Evolutionary conservation across 2,329 filamentous ascomycete genomes (phyloP).

Genomic region (Sporothrix schenckii): DNA sequence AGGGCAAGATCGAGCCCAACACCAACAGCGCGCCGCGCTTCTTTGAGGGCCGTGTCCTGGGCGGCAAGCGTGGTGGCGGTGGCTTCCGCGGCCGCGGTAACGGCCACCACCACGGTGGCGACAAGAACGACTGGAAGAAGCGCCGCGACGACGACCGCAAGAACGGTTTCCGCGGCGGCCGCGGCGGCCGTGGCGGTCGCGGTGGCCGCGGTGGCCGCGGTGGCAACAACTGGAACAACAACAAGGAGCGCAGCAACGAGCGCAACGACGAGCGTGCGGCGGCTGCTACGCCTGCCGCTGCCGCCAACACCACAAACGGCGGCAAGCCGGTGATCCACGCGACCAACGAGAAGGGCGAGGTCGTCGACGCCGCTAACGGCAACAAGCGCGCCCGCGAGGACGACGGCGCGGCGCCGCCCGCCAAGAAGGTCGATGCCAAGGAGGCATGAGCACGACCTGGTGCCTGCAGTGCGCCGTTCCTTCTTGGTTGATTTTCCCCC

Average conservation of each 20-base stretch:
- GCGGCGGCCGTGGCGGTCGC: slow-evolving; percentile 46
- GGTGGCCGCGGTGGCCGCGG: slow-evolving; percentile 42
- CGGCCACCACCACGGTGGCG: slow-evolving; percentile 43
- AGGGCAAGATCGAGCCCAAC: slow-evolving; percentile 68
- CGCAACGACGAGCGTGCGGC: slow-evolving; percentile 41
- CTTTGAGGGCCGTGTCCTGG: slow-evolving; percentile 52
- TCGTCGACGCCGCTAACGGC: slow-evolving; percentile 44
- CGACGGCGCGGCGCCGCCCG: slow-evolving; percentile 49
- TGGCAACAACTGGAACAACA: slow-evolving; percentile 44
- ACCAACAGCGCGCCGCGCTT: slow-evolving; percentile 49
- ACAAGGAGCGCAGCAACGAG: slow-evolving; percentile 37
- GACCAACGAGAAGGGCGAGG: slow-evolving; percentile 44
- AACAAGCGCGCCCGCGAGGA: slow-evolving; percentile 61
- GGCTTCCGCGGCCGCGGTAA: slow-evolving; percentile 45
- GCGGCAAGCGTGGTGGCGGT: slow-evolving; percentile 39
- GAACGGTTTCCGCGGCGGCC: slow-evolving; percentile 58
- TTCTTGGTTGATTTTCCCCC: background rate
- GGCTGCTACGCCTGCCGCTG: background rate
- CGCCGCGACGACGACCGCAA: slow-evolving; percentile 65
- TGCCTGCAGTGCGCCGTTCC: background rate
- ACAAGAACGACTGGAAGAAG: slow-evolving; percentile 65
- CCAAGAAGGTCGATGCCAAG: slow-evolving; percentile 66
- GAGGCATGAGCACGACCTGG: slow-evolving; percentile 25
- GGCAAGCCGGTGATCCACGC: slow-evolving; percentile 52
- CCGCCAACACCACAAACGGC: slow-evolving; percentile 27